Percentiles rank a stretch among this genome's conserved stretches.
Conservation (phyloP, 495 filamentous ascomycete species). For the Trichoderma asperelloides region DNA sequence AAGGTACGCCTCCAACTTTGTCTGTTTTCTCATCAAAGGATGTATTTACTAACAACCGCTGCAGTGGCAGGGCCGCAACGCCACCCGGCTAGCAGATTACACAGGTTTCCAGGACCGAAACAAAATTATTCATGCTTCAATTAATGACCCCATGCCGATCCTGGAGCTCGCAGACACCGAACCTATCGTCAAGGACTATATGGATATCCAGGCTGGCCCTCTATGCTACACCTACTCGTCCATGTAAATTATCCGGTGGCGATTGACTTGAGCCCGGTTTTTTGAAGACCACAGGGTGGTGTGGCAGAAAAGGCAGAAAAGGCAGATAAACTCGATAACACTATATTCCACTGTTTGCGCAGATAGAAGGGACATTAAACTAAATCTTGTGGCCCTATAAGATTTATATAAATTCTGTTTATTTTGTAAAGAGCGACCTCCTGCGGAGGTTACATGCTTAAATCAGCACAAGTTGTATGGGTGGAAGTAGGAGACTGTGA, state of each 20-base stretch:
- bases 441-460: too few relatives aligned
- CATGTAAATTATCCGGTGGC: too few relatives aligned
- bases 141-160: conserved; percentile 8
- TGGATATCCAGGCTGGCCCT: conserved; percentile 6
- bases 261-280: neutral
- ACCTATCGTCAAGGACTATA: conserved; percentile 11
- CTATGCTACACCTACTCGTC: conserved; percentile 10
- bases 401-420: too few relatives aligned
- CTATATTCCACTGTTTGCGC: too few relatives aligned
- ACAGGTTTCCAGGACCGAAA: conserved; percentile 8
- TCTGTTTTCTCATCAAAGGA: neutral
- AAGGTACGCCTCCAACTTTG: conserved; percentile 14
- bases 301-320: too few relatives aligned
- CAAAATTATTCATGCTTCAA: conserved; percentile 6
- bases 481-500: too few relatives aligned
- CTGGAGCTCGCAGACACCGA: conserved; percentile 2
- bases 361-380: too few relatives aligned
- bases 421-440: too few relatives aligned
- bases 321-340: too few relatives aligned
- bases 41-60: neutral
- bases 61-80: conserved; percentile 11
- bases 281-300: too few relatives aligned
- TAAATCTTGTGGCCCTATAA: too few relatives aligned
- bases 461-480: too few relatives aligned
- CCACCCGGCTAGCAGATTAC: conserved; percentile 9